phyloP scores from a whole-genome alignment of 1,284 basidiomycete genomes.

The Leccinum solheimii region DNA sequence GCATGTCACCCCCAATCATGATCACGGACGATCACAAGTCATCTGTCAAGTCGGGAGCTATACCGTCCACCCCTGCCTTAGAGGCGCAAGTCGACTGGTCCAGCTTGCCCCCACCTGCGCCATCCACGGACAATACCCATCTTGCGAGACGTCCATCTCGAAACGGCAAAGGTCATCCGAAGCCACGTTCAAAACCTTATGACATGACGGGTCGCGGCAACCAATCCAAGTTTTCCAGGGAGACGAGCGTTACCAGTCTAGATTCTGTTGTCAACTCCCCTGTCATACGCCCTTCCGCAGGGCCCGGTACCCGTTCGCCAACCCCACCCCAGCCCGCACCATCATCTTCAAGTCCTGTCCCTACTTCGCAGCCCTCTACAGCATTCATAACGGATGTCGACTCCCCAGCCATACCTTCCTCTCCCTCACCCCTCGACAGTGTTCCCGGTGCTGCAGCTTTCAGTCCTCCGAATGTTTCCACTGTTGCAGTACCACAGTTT shows the following conservation, averaged over 20 bases:
- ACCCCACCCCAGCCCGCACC: constrained; percentile 40
- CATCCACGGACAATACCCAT: constrained; percentile 35
- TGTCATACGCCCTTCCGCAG: constrained; percentile 32
- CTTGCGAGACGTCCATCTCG: constrained; percentile 48
- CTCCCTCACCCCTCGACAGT: constrained; percentile 13
- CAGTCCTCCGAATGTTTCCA: constrained; percentile 16
- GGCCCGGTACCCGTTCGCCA: constrained; percentile 50
- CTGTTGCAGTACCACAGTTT: constrained; percentile 16
- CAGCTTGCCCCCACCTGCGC: constrained; percentile 29
- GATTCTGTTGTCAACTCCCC: constrained; percentile 50
- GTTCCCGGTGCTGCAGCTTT: constrained; percentile 15
- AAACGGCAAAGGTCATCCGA: constrained; percentile 30
- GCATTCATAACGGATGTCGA: constrained; percentile 13
- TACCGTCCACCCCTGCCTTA: constrained; percentile 20
- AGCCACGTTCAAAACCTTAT: constrained; percentile 61
- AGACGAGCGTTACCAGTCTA: constrained; percentile 52
- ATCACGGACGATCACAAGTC: constrained; percentile 99
- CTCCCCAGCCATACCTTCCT: constrained; percentile 1
- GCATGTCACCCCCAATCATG: constrained; percentile 91
- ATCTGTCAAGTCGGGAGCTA: constrained; percentile 40
- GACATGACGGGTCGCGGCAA: constrained; percentile 48
- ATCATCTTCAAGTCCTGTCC: constrained; percentile 14
- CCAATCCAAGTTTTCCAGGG: constrained; percentile 42
- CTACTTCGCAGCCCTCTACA: constrained; percentile 9
- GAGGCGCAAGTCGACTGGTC: constrained; percentile 50